Conservation (phyloP, 352 stramenopile species). For the Globisporangium nodosum region DNA sequence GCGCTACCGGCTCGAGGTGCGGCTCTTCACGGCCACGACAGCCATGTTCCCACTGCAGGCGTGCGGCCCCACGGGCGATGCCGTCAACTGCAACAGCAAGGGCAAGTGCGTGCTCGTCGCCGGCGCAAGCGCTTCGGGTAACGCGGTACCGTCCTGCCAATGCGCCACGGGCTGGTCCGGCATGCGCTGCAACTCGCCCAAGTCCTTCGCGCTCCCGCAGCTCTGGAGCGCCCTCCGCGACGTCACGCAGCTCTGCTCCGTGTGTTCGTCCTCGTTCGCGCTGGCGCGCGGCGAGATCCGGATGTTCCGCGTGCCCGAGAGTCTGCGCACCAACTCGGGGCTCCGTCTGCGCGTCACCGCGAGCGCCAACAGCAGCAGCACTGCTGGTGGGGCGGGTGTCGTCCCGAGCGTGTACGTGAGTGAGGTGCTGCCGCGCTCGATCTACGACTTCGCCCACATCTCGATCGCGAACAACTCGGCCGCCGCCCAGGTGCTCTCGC, state of each 20-base stretch:
- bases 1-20: constrained; percentile 36
- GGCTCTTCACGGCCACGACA: constrained; percentile 21
- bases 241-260: constrained; percentile 46
- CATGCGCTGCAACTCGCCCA: constrained; percentile 52
- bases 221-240: constrained; percentile 53
- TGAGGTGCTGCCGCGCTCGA: constrained; percentile 54
- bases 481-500: constrained; percentile 31
- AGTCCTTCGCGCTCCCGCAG: constrained; percentile 42
- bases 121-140: not conserved
- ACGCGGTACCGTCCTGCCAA: constrained; percentile 28
- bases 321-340: constrained; percentile 42
- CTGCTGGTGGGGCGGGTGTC: constrained; percentile 11
- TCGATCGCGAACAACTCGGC: constrained; percentile 19
- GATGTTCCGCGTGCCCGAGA: constrained; percentile 66
- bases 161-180: constrained; percentile 61
- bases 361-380: not conserved
- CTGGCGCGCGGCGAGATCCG: constrained; percentile 40
- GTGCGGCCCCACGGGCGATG: constrained; percentile 16
- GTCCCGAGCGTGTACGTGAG: constrained; percentile 66
- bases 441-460: constrained; percentile 74
- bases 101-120: constrained; percentile 42
- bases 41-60: constrained; percentile 17
- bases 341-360: constrained; percentile 22
- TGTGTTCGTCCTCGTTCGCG: constrained; percentile 38
- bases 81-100: constrained; percentile 39